A percentile compares a stretch with the other conserved stretches of the same genome.
Conservation (phyloP, 306 rosid genomes). For the Cyamopsis tetragonoloba region DNA sequence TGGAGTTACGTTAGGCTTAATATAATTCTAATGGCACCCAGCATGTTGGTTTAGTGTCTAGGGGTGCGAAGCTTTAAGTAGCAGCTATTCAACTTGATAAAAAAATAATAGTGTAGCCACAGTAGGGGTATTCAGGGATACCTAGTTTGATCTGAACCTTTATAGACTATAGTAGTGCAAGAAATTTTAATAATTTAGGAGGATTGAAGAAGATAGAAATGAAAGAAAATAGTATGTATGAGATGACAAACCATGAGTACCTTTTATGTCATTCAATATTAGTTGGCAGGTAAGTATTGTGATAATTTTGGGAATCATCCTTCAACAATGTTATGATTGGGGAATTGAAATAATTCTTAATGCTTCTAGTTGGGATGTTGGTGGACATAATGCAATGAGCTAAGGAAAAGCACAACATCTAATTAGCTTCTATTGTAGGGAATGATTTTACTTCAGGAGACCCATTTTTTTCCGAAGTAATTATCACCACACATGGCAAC, state of each 20-base stretch:
- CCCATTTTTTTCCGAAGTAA: background rate
- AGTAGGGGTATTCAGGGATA: background rate
- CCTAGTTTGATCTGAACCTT: background rate
- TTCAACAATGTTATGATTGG: background rate
- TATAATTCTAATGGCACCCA: too few species aligned
- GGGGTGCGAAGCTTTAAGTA: too few species aligned
- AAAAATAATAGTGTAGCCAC: too few species aligned
- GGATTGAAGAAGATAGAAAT: background rate
- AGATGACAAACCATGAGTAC: too few species aligned
- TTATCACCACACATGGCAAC: background rate
- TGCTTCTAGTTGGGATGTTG: background rate
- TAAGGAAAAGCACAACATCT: background rate
- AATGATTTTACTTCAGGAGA: background rate
- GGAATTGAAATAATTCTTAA: background rate
- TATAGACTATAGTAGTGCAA: background rate
- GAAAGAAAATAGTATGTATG: background rate
- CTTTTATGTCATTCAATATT: background rate
- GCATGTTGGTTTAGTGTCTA: too few species aligned
- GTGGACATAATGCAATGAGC: background rate
- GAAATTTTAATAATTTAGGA: background rate
- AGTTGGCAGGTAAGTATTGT: background rate
- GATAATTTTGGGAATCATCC: too few species aligned
- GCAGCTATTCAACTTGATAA: too few species aligned
- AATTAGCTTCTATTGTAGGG: conserved; percentile 5
- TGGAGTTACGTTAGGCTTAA: too few species aligned